Evolutionary conservation across 108 stramenopile species (phyloP), one percentile per base, ranked within the genome.

Genomic region (Cyclotella kingstonii): DNA sequence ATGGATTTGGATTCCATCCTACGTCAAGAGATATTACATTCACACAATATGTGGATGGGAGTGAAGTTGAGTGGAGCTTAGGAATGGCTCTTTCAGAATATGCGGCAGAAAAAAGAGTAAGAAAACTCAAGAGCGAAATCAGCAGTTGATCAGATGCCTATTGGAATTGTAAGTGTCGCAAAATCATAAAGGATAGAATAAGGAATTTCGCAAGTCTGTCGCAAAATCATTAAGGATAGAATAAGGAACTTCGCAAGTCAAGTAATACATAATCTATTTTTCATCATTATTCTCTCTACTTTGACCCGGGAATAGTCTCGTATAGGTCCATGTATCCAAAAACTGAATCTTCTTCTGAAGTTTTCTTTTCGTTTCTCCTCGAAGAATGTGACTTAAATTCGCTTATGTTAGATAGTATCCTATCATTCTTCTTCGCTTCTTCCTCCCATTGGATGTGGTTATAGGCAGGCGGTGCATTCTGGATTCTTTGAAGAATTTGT

Each of bases 1-100:
- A 95, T 77, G 93, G 90, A n/a, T 95, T 87, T 76, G 93, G 93
- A 9, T 95, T 95, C 40, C 70, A 86, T 35, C 83, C 84, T 3
- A 57, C 76, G 28, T 85, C 87, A 8, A 59, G 90, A 48, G 89
- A 90, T 56, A 89, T 95, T 46, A 90, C 86, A 1, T 95, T 95
- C 66, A 85, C 83, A 7, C 90, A 87, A 34, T 65, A 86, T 51
- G 86, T 95, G 1, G 90, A 90, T 38, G 93, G 89, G 3, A 84
- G 64, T 52, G 93, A 95, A 53, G 93, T 91, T 21, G 93, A 95
- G 66, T 95, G 93, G 93, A 78, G 86, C 25, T 70, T 91, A 26
- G 93, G 93, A 14, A 85, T 90, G 86, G 88, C 87, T 14, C 50
- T 94, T 25, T 77, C 75, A 27, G 70, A 74, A 31, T 68, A 51